These are phyloP conservation scores for Logfia minima DNA, from an alignment of 129 eudicot species.

Conservation along the genomic window DNA sequence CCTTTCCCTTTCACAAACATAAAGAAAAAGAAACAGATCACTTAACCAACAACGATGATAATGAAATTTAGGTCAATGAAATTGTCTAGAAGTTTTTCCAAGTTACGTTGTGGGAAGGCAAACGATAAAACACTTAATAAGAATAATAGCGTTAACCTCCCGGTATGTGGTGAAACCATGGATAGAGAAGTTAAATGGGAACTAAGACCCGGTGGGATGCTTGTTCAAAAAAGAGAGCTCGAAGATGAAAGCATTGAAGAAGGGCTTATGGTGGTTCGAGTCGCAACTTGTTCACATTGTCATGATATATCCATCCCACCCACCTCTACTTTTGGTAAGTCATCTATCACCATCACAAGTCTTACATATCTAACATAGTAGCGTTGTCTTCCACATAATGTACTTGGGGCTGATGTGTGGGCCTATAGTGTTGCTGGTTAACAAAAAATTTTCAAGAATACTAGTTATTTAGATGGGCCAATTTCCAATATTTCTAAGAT, in stretches of 20 bases:
- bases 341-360: not conserved
- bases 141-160: conserved; percentile 3
- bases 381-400: no score
- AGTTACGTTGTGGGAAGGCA: conserved; percentile 40
- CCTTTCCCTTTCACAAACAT: conserved; percentile 23
- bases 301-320: conserved; percentile 67
- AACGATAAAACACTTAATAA: conserved; percentile 25
- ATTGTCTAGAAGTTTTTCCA: conserved; percentile 60
- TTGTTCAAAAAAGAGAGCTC: conserved; percentile 77
- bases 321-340: conserved; percentile 84
- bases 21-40: conserved; percentile 11
- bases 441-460: no score
- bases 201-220: conserved; percentile 85
- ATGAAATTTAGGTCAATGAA: conserved; percentile 68
- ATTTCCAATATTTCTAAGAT: not conserved
- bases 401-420: no score
- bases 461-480: not conserved
- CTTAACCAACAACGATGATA: conserved; percentile 11
- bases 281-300: conserved; percentile 60
- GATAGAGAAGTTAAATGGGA: conserved; percentile 72
- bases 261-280: conserved; percentile 49
- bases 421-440: not conserved
- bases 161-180: not conserved
- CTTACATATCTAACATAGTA: not conserved
- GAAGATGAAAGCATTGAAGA: conserved; percentile 33